Base-by-base conservation (phyloP, 495 filamentous ascomycete genomes). In the Penicillium cataractarum region DNA sequence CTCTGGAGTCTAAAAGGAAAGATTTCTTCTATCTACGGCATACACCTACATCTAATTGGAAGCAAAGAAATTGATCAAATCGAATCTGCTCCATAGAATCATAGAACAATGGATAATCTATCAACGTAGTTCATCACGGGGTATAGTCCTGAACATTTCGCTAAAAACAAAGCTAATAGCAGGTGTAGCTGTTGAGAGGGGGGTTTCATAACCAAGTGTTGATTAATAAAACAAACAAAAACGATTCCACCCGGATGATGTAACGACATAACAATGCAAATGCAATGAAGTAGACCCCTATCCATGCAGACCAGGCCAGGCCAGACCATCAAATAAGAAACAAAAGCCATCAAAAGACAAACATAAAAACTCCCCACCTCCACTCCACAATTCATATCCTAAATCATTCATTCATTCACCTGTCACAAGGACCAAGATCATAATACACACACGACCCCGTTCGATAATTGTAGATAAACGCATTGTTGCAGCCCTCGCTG, bases 401-500 rank as follows among this genome's bases (percentile, higher is more conserved):
- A 62, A 57, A 49, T 64, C 46, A 64, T 49, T 55, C 56, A 62
- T 62, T 35, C 59, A 27, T 58, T 74, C 65, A 74, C 64, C 69
- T 69, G 51, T 75, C 69, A 58, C 48, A 68, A 48, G 64, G 66
- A 46, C 82, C 85, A 27, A 93, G 75, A 67, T 92, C 89, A 67
- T 93, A 93, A 69, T 89, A 90, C 13, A 93, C 79, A 67, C 90
- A 92, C 58, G 82, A 85, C 0, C 87, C 88, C 4, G 90, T 92
- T 33, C 90, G 79, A 60, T 91, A 92, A 69, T 93, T 94, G 71
- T 92, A 93, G 22, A 94, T 85, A 73, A 93, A 92, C 10, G 88
- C 87, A 65, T 89, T 87, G n/a, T 80, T 78, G 24, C 76, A 82
- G 52, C 78, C 76, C 60, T 84, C 79, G 31, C 81, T 78, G 61